These are phyloP conservation scores for Trichoderma afroharzianum DNA, from an alignment of 2,329 filamentous ascomycete species.

Conservation along the genomic window DNA sequence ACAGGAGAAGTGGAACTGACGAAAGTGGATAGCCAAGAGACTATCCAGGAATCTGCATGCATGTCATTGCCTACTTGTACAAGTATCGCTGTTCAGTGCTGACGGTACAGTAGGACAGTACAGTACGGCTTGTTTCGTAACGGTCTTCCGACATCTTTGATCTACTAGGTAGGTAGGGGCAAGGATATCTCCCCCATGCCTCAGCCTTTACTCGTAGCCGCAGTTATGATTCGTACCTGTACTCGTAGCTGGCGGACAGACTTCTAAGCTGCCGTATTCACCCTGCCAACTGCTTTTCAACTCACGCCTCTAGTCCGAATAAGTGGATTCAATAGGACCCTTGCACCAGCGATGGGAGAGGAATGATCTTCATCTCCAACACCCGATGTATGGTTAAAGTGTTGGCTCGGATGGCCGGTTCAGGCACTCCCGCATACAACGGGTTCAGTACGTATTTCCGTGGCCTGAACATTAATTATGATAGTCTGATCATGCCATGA, in stretches of 20 bases:
- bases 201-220: neutral
- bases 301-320: neutral
- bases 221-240: neutral
- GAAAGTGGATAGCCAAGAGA: neutral
- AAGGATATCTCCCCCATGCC: conserved; percentile 1
- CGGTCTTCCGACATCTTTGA: neutral
- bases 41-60: conserved; percentile 13
- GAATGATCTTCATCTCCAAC: neutral
- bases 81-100: conserved; percentile 1
- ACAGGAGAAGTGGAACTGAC: conserved; percentile 4
- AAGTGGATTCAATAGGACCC: neutral
- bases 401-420: neutral
- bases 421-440: conserved; percentile 1
- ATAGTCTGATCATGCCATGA: conserved; percentile 1
- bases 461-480: neutral
- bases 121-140: neutral
- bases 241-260: neutral
- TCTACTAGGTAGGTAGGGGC: no score
- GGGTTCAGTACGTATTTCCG: neutral
- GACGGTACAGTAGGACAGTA: no score
- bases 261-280: neutral
- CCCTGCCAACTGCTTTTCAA: neutral
- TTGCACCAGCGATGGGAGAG: neutral
- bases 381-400: neutral
- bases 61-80: conserved; percentile 7